Base-by-base conservation (phyloP, 2,329 filamentous ascomycete species). In the Periconia digitata region DNA sequence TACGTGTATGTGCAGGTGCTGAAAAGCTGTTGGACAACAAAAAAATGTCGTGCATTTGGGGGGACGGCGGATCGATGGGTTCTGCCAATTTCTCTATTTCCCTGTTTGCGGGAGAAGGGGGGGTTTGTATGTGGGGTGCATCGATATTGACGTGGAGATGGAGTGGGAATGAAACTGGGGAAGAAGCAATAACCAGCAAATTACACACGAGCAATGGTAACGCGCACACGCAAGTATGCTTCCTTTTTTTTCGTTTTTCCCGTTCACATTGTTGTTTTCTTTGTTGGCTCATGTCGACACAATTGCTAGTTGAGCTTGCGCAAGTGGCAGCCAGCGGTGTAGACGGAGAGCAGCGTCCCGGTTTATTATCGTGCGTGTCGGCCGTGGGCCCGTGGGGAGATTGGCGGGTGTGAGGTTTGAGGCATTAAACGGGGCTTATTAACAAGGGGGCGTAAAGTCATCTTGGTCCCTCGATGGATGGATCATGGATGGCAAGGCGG, bases 381-480 rank as follows among this genome's bases (percentile, higher is more conserved):
- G 43, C 41, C 23, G 40, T 21, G 46, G 43, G 43, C 40, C 41
- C 23, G 40, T 21, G 46, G 43, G 20, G 13, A 43, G 44, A 52
- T 49, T 51, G 49, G 46, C 40, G 27, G 27, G 24, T 27, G 24
- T 4, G 27, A 32, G 4, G 12, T 10, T 32, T 27, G 13, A 15
- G 27, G 27, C 8, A 13, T 27, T 7, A 27, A 27, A 12, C 27
- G 27, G 55, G 50, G 37, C 53, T 58, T 55, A 51, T 46, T 48
- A 15, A 37, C n/a, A n/a, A n/a, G n/a, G n/a, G n/a, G n/a, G n/a
- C n/a, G n/a, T n/a, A n/a, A n/a, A n/a, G n/a, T n/a, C n/a, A n/a
- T n/a, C n/a, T n/a, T n/a, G n/a, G n/a, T n/a, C n/a, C n/a, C n/a
- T n/a, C n/a, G n/a, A n/a, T n/a, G n/a, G n/a, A n/a, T n/a, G n/a